A percentile compares a stretch with the other conserved stretches of the same genome.
Evolutionary conservation across 306 rosid genomes (phyloP).

Genomic region (Casuarina glauca): DNA sequence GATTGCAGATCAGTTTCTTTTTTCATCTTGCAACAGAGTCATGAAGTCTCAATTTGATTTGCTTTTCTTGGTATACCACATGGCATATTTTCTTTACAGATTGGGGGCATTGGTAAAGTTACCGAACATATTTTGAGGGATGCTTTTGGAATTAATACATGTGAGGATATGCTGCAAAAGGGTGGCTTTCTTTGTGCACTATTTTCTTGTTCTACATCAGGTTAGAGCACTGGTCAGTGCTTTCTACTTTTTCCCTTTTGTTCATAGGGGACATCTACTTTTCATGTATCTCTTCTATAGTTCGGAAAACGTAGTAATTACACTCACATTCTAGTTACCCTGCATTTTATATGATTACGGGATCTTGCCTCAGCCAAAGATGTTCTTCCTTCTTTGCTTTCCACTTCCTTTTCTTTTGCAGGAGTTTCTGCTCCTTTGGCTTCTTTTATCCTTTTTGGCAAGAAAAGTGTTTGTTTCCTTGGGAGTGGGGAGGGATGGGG

Average conservation of each 20-base stretch:
- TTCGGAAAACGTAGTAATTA: background rate
- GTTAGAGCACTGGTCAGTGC: slow-evolving; percentile 38
- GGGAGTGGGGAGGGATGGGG: background rate
- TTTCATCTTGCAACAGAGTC: background rate
- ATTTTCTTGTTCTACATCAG: slow-evolving; percentile 81
- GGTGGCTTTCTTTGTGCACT: slow-evolving; percentile 69
- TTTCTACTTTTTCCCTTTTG: background rate
- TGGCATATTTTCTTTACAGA: slow-evolving; percentile 49
- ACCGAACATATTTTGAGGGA: slow-evolving; percentile 80
- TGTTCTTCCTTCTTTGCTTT: background rate
- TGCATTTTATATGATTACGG: background rate
- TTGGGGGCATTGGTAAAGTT: slow-evolving; percentile 98
- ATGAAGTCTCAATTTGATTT: slow-evolving; percentile 15
- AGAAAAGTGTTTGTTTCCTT: background rate
- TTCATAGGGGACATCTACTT: background rate
- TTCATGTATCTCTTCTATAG: background rate
- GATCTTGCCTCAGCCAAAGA: background rate
- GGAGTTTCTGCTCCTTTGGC: background rate
- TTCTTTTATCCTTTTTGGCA: background rate
- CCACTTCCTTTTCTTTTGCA: background rate
- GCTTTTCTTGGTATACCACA: background rate
- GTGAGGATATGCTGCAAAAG: slow-evolving; percentile 82
- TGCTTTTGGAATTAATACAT: slow-evolving; percentile 76
- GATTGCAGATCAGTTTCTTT: background rate
- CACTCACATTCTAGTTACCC: background rate